Evolutionary conservation across 2,329 filamentous ascomycete species (phyloP).

Genomic region (Trichoderma harzianum): DNA sequence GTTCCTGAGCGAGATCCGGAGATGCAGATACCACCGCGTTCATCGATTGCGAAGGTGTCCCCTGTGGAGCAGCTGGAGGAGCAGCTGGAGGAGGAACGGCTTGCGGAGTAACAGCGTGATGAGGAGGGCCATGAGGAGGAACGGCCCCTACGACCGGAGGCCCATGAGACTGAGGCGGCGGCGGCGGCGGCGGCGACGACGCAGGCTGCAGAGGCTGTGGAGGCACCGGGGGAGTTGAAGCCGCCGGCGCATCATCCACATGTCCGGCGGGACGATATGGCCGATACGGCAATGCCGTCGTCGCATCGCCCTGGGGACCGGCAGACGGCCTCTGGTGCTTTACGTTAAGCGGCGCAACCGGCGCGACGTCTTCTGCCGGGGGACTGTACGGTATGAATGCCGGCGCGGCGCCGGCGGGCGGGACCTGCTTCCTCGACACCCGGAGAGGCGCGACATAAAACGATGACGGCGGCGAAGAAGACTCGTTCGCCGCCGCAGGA

Average conservation of each 20-base stretch:
- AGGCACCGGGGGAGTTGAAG: neutral
- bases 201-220: neutral
- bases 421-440: slow-evolving; percentile 25
- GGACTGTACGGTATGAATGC: slow-evolving; percentile 31
- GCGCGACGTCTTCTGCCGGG: slow-evolving; percentile 10
- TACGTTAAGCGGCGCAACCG: neutral
- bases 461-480: neutral
- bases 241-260: neutral
- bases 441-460: slow-evolving; percentile 30
- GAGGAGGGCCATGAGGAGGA: neutral
- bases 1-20: neutral
- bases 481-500: neutral
- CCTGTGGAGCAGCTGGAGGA: neutral
- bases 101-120: neutral
- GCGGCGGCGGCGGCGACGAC: neutral
- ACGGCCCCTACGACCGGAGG: neutral
- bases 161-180: neutral
- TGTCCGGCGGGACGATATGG: slow-evolving; percentile 24
- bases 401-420: slow-evolving; percentile 22
- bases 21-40: neutral
- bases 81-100: neutral
- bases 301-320: neutral
- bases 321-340: neutral
- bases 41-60: neutral
- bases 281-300: slow-evolving; percentile 25